A percentile compares a stretch with the other conserved stretches of the same genome.
Evolutionary conservation across 257 asterid genomes (phyloP).

Genomic region (Verbena officinalis): DNA sequence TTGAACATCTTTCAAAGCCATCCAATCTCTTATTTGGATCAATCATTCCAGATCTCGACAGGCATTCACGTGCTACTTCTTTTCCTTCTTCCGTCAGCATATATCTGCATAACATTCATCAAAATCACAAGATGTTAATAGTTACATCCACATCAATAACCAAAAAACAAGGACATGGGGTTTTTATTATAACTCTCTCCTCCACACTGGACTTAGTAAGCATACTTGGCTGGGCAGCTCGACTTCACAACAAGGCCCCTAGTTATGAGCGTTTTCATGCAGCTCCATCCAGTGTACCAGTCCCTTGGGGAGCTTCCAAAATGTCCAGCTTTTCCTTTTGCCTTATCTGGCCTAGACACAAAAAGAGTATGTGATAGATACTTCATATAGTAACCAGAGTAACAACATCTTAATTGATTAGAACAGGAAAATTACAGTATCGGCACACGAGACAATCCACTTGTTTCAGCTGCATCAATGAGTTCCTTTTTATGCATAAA

Average conservation of each 20-base stretch:
- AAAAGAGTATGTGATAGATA: constrained; percentile 20
- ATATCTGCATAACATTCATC: constrained; percentile 55
- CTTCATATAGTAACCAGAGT: constrained; percentile 21
- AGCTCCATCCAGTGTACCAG: constrained; percentile 97
- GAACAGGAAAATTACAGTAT: constrained; percentile 53
- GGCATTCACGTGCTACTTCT: constrained; percentile 81
- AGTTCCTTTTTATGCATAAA: constrained; percentile 89
- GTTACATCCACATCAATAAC: constrained; percentile 15
- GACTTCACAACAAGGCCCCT: constrained; percentile 95
- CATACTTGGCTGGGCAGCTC: constrained; percentile 95
- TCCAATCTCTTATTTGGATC: constrained; percentile 40
- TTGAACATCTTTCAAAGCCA: constrained; percentile 36
- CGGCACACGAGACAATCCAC: constrained; percentile 92
- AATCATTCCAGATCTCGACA: constrained; percentile 67
- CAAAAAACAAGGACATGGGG: background rate
- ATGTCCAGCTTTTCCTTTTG: constrained; percentile 76
- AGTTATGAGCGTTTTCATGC: constrained; percentile 79
- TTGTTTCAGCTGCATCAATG: constrained; percentile 84
- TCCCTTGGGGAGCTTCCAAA: constrained; percentile 84
- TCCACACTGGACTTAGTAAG: constrained; percentile 22
- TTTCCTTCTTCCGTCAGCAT: constrained; percentile 97
- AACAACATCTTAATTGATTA: constrained; percentile 12
- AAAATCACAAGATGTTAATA: constrained; percentile 9
- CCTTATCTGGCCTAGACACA: constrained; percentile 73
- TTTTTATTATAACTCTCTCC: background rate